Evolutionary conservation across 306 rosid species (phyloP).

Genomic region (Carpinus fangiana): DNA sequence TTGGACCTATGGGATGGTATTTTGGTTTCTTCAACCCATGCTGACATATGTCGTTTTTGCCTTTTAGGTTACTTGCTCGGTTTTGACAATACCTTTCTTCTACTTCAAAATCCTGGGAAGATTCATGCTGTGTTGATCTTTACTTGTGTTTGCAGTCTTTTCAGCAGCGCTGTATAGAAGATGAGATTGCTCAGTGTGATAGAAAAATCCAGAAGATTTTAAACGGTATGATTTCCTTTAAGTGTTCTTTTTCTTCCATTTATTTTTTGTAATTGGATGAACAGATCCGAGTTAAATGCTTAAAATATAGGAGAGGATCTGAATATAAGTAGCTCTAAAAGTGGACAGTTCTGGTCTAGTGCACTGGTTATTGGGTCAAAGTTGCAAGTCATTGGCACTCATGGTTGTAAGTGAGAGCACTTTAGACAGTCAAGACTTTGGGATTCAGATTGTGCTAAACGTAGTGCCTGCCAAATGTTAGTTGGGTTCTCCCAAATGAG

Average conservation of each 20-base stretch:
- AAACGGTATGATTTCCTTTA: constrained; percentile 46
- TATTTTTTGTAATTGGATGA: background rate
- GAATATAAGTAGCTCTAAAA: background rate
- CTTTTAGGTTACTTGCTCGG: constrained; percentile 5
- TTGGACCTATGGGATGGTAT: background rate
- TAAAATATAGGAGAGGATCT: background rate
- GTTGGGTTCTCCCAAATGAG: background rate
- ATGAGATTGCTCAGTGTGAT: constrained; percentile 65
- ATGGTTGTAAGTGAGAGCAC: background rate
- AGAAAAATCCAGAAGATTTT: constrained; percentile 51
- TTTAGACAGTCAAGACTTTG: background rate
- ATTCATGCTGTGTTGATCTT: background rate
- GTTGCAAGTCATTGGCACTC: background rate
- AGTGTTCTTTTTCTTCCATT: constrained; percentile 16
- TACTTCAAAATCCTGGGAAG: background rate
- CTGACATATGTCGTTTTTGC: constrained; percentile 1
- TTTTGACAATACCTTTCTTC: background rate
- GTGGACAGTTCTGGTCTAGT: background rate
- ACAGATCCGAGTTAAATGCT: background rate
- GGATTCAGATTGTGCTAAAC: background rate
- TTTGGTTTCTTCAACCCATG: background rate
- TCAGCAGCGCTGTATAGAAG: constrained; percentile 62
- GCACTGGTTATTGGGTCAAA: background rate
- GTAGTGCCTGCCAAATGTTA: background rate
- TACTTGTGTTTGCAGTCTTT: constrained; percentile 56